Evolutionary conservation across 2,329 filamentous ascomycete species (phyloP).

Genomic region (Aspergillus pseudoviridinutans): DNA sequence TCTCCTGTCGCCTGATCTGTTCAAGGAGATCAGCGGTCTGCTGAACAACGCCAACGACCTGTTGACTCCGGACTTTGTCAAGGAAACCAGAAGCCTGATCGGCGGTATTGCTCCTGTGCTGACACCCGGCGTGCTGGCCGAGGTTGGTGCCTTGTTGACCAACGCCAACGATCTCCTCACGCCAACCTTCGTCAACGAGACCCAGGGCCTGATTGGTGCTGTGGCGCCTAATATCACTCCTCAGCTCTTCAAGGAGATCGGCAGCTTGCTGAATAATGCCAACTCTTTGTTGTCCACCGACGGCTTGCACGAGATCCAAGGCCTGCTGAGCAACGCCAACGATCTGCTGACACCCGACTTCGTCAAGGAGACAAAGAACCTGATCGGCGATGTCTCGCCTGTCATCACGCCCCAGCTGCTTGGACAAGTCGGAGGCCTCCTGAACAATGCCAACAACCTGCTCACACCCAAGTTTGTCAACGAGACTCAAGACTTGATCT

Average conservation of each 20-base stretch:
- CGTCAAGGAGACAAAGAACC: slow-evolving; percentile 11
- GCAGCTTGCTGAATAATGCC: slow-evolving; percentile 7
- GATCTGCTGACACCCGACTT: slow-evolving; percentile 27
- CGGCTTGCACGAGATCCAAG: slow-evolving; percentile 9
- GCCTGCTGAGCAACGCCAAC: slow-evolving; percentile 14
- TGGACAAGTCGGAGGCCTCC: slow-evolving; percentile 9
- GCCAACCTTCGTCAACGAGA: slow-evolving; percentile 28
- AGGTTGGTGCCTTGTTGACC: slow-evolving; percentile 19
- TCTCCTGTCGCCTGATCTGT: slow-evolving; percentile 20
- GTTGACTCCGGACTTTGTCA: slow-evolving; percentile 21
- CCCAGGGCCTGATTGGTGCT: slow-evolving; percentile 17
- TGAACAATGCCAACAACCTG: slow-evolving; percentile 16
- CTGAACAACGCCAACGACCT: slow-evolving; percentile 22
- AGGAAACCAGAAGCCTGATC: slow-evolving; percentile 22
- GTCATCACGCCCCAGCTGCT: slow-evolving; percentile 8
- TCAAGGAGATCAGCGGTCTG: slow-evolving; percentile 17
- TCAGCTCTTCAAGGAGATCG: slow-evolving; percentile 5
- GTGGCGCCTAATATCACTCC: slow-evolving; percentile 9
- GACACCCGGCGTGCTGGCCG: slow-evolving; percentile 21
- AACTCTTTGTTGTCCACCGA: slow-evolving; percentile 22
- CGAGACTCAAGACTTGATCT: slow-evolving; percentile 18
- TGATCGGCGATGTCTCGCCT: slow-evolving; percentile 12
- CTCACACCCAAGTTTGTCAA: slow-evolving; percentile 21
- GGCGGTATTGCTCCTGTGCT: slow-evolving; percentile 20
- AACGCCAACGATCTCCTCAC: slow-evolving; percentile 31